Conservation (phyloP, 2,329 filamentous ascomycete species). For the Fusarium udum region DNA sequence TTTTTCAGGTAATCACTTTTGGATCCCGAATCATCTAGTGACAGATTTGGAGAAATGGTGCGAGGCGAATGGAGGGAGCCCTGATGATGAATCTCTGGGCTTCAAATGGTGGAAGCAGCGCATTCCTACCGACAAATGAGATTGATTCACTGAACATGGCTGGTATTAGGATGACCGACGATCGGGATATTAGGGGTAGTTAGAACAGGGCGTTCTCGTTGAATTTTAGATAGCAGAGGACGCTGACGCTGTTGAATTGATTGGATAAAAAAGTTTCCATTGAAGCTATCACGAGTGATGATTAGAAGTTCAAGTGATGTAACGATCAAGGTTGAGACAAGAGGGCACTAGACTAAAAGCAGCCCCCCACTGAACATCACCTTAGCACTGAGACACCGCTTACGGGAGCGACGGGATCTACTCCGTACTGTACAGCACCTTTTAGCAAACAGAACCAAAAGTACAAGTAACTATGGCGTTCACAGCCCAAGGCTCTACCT, state of each 20-base stretch:
- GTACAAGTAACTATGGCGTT: background rate
- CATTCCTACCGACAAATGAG: no score
- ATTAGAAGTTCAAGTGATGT: background rate
- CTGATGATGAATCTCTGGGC: no score
- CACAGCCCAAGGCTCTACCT: background rate
- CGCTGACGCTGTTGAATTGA: background rate
- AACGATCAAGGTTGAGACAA: background rate
- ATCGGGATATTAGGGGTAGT: no score
- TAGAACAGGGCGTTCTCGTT: no score
- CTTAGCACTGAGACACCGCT: background rate
- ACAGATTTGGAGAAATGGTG: no score
- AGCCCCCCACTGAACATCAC: background rate
- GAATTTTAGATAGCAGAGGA: no score
- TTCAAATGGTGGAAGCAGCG: no score
- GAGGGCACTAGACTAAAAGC: background rate
- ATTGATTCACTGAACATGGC: no score
- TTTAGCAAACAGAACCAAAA: background rate
- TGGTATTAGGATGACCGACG: no score
- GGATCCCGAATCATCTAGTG: no score
- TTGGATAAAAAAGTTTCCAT: background rate
- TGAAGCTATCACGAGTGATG: background rate
- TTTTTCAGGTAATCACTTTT: no score
- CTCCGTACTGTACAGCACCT: background rate
- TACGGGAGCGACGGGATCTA: conserved; percentile 10
- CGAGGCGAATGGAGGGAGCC: no score